A percentile compares a stretch with the other conserved stretches of the same genome.
Conservation (phyloP, 2,329 filamentous ascomycete genomes). For the Rosellinia necatrix region DNA sequence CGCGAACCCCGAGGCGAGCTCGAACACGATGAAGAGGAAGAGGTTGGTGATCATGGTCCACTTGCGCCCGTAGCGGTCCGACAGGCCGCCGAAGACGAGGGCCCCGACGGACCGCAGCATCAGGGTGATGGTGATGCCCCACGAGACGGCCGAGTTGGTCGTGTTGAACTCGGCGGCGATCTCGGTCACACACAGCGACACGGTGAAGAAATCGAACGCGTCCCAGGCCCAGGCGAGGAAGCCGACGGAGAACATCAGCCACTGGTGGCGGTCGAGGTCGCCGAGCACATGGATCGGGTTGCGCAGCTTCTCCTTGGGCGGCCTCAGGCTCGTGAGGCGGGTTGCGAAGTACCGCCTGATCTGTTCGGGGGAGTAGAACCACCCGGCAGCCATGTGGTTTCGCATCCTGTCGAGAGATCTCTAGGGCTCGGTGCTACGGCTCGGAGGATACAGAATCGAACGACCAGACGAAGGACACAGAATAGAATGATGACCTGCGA, state of each 20-base stretch:
- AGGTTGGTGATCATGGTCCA: conserved; percentile 26
- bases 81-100: conserved; percentile 21
- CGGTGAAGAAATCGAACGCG: conserved; percentile 28
- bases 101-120: conserved; percentile 29
- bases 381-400: conserved; percentile 31
- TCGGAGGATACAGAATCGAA: neutral
- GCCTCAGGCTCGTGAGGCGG: conserved; percentile 41
- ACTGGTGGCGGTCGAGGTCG: conserved; percentile 39
- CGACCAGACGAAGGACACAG: neutral
- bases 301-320: conserved; percentile 36
- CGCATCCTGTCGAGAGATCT: conserved; percentile 19
- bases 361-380: conserved; percentile 39
- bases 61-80: conserved; percentile 28
- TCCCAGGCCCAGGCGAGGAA: conserved; percentile 28
- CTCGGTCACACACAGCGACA: conserved; percentile 28
- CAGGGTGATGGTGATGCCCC: conserved; percentile 28
- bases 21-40: conserved; percentile 26
- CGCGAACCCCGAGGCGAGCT: conserved; percentile 28
- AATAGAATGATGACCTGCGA: neutral
- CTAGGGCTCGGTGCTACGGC: neutral
- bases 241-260: conserved; percentile 36
- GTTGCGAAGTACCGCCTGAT: conserved; percentile 42
- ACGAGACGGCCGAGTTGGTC: conserved; percentile 24
- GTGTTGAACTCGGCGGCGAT: conserved; percentile 26
- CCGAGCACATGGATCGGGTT: conserved; percentile 36